Conservation (phyloP, 1,284 basidiomycete genomes). For the Rhodotorula sp. region DNA sequence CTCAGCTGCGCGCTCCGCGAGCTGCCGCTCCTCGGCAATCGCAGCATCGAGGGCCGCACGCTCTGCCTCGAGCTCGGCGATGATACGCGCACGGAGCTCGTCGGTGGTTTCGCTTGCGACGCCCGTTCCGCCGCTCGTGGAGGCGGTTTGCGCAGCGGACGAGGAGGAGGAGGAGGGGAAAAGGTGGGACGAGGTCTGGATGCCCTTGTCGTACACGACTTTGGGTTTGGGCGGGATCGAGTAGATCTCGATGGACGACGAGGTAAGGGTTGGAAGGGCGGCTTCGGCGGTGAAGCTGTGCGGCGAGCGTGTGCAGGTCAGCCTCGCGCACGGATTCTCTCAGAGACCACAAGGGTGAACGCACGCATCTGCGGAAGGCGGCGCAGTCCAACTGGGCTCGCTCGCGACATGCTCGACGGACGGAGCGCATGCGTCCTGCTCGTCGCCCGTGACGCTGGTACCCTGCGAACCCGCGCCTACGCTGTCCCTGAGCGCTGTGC, state of each 20-base stretch:
- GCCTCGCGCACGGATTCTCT: background rate
- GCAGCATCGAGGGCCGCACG: constrained; percentile 63
- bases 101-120: constrained; percentile 54
- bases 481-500: background rate
- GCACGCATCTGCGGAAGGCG: background rate
- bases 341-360: background rate
- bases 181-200: constrained; percentile 34
- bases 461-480: background rate
- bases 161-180: constrained; percentile 6
- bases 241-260: constrained; percentile 10
- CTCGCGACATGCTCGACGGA: background rate
- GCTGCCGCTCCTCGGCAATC: constrained; percentile 75
- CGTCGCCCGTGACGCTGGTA: background rate
- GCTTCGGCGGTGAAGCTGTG: background rate
- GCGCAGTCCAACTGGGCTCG: background rate
- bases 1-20: constrained; percentile 74
- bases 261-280: background rate
- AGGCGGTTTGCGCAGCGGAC: background rate
- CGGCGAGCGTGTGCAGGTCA: background rate
- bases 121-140: constrained; percentile 47
- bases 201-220: constrained; percentile 40
- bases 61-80: constrained; percentile 60
- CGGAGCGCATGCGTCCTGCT: background rate
- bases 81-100: constrained; percentile 69
- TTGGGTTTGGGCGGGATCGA: constrained; percentile 21